A percentile compares a stretch with the other conserved stretches of the same genome.
Conservation (phyloP, 202 grass and related monocot species). For the Dendrocalamus latiflorus region DNA sequence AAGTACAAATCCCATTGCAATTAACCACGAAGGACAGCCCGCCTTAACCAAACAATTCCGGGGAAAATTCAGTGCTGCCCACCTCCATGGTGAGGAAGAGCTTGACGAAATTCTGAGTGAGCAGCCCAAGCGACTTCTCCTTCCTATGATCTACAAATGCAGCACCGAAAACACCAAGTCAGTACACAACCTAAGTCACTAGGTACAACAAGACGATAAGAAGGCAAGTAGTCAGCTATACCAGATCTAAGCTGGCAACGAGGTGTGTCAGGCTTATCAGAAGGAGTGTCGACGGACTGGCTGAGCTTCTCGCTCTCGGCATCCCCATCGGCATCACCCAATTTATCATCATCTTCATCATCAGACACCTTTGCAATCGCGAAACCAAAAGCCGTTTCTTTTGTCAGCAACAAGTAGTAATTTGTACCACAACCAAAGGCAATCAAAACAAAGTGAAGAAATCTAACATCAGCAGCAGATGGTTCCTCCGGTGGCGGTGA, state of each 20-base stretch:
- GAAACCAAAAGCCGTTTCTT: neutral
- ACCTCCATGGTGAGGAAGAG: conserved; percentile 86
- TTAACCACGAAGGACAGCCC: neutral
- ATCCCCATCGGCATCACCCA: conserved; percentile 44
- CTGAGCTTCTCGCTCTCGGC: conserved; percentile 55
- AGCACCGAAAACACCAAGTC: neutral
- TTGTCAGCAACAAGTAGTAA: conserved; percentile 1
- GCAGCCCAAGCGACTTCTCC: conserved; percentile 85
- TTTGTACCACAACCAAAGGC: neutral
- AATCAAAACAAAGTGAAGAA: neutral
- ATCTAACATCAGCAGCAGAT: conserved; percentile 33
- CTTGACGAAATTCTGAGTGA: conserved; percentile 95
- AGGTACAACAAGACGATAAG: neutral
- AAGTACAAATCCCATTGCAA: neutral
- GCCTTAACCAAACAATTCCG: neutral
- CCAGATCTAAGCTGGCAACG: conserved; percentile 52
- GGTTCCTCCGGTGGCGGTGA: conserved; percentile 27
- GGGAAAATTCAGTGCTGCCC: neutral
- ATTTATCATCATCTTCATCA: conserved; percentile 63
- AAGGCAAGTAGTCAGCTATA: conserved; percentile 12
- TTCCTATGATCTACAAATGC: conserved; percentile 47
- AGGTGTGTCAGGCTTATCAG: conserved; percentile 24
- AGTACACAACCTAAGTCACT: neutral
- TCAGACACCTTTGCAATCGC: conserved; percentile 41
- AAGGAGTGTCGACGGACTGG: conserved; percentile 15